Base-by-base conservation (phyloP, 1,284 basidiomycete species). In the Sphagnurus paluster region DNA sequence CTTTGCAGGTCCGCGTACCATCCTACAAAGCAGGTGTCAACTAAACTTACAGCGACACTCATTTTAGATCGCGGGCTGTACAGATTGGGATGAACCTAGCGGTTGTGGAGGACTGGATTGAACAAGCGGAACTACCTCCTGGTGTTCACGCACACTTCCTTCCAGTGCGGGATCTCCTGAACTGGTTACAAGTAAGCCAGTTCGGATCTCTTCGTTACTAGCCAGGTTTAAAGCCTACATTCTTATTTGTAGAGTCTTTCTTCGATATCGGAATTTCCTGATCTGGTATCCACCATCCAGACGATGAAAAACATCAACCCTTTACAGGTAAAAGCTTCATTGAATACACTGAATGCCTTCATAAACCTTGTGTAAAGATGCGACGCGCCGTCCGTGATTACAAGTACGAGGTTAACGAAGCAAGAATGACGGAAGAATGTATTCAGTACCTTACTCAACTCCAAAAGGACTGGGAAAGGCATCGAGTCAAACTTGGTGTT, bases 401-500 rank as follows among this genome's bases (percentile, higher is more conserved):
- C 70, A 87, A 89, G 56, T 98, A 92, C 63, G 95, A 98, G 69
- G 87, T 98, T 40, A 89, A 89, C 60, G 96, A 99, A 68, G 76
- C 81, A 2, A 79, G 80, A 50, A 97, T 99, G 91, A 88, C 86
- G 5, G 93, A 97, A 19, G 96, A 99, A 64, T 98, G 95, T 60
- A 71, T 82, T 38, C 92, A 97, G 68, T 98, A 98, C 61, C 79
- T 99, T 20, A 87, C 84, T 3, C 94, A 98, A 59, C 71, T 98
- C 9, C 93, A 97, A 66, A 91, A 91, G 59, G 95, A 98, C 62
- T 98, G 96, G 96, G 93, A 97, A 67, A 74, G 89, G 48, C 85
- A 90, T 64, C 76, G 91, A 21, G 82, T 95, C 25, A 89, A 90
- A 59, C 70, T 88, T 17, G 88, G 88, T 3, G 87, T 91, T 5